A percentile compares a stretch with the other conserved stretches of the same genome.
Evolutionary conservation across 169 alveolate species (phyloP).

Genomic region (Cryptosporidium viatorum): DNA sequence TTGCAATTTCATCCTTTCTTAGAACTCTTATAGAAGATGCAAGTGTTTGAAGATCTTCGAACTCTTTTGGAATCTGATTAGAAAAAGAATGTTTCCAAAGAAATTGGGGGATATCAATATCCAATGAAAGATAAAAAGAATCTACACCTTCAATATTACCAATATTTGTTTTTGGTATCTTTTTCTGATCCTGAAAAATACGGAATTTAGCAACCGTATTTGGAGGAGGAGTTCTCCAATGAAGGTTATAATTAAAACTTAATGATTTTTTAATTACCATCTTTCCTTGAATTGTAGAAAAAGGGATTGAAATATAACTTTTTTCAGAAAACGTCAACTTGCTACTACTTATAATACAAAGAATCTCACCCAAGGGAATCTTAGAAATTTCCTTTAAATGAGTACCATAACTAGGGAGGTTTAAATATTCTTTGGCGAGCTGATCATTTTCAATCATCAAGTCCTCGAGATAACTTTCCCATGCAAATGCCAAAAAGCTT

Average conservation of each 20-base stretch:
- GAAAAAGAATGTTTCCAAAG: conserved; percentile 24
- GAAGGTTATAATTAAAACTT: not conserved
- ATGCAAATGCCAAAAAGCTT: conserved; percentile 38
- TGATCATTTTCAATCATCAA: not conserved
- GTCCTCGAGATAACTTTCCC: conserved; percentile 61
- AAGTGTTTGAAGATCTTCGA: conserved; percentile 15
- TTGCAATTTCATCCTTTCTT: conserved; percentile 42
- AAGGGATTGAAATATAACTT: conserved; percentile 7
- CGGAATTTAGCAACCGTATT: conserved; percentile 39
- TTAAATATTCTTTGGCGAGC: not conserved
- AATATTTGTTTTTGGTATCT: not conserved
- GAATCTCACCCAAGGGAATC: conserved; percentile 61
- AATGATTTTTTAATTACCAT: conserved; percentile 18
- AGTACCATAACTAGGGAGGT: conserved; percentile 48
- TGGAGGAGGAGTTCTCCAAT: conserved; percentile 74
- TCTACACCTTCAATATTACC: not conserved
- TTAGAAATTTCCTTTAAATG: not conserved
- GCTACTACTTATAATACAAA: conserved; percentile 36
- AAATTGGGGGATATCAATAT: conserved; percentile 38
- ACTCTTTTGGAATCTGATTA: conserved; percentile 19
- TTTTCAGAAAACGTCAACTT: not conserved
- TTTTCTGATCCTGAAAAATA: conserved; percentile 6
- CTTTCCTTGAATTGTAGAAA: conserved; percentile 58
- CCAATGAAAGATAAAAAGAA: conserved; percentile 4
- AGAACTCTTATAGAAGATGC: conserved; percentile 64